A percentile compares a stretch with the other conserved stretches of the same genome.
These are phyloP conservation scores for Claviceps quebecensis DNA, from an alignment of 2,329 filamentous ascomycete species.

Conservation along the genomic window DNA sequence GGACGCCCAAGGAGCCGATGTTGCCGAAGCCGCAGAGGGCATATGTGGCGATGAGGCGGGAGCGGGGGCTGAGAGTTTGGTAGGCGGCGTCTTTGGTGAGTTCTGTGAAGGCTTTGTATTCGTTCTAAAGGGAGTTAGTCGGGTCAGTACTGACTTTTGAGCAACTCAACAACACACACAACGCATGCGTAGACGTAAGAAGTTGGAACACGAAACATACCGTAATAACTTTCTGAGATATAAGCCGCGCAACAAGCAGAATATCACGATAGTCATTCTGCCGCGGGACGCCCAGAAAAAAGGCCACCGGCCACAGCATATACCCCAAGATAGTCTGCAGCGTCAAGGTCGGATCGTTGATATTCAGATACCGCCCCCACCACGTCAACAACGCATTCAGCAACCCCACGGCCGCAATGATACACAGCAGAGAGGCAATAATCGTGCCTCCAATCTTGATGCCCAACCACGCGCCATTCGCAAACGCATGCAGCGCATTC, in stretches of 20 bases:
- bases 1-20: conserved; percentile 74
- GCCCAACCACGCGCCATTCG: conserved; percentile 73
- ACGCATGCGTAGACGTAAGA: too few species aligned
- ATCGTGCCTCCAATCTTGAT: conserved; percentile 82
- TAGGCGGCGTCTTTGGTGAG: conserved; percentile 48
- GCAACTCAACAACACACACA: too few species aligned
- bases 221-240: conserved; percentile 72
- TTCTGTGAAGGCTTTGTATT: conserved; percentile 57
- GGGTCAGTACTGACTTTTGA: background rate
- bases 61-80: conserved; percentile 49
- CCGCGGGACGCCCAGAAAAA: conserved; percentile 66
- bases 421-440: conserved; percentile 63
- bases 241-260: conserved; percentile 61
- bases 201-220: background rate
- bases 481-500: conserved; percentile 74
- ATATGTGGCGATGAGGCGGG: conserved; percentile 72
- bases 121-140: conserved; percentile 42
- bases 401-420: conserved; percentile 63
- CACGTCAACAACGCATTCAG: conserved; percentile 66
- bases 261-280: conserved; percentile 46
- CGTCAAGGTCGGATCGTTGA: conserved; percentile 52
- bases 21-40: conserved; percentile 76
- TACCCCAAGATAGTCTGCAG: conserved; percentile 67
- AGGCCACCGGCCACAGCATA: conserved; percentile 62
- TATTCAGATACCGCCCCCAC: conserved; percentile 70